phyloP scores from a whole-genome alignment of 495 filamentous ascomycete species.

The Trichoderma gamsii region DNA sequence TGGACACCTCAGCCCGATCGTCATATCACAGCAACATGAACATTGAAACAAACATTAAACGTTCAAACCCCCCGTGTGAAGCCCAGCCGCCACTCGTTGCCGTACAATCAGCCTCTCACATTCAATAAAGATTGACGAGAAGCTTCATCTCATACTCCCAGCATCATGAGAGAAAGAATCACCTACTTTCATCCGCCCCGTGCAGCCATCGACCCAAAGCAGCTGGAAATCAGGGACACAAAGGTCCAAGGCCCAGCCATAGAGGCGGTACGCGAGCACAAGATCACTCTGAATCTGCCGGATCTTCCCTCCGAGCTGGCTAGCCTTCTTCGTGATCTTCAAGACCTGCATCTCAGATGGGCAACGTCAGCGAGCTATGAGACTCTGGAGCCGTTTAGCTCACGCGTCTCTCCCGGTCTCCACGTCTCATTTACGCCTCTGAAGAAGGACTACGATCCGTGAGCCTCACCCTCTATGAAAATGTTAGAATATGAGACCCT shows the following conservation, averaged over 20 bases:
- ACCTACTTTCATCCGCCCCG: constrained; percentile 67
- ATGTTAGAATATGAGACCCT: no score
- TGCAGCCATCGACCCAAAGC: constrained; percentile 54
- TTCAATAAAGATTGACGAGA: no score
- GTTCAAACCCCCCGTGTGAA: background rate
- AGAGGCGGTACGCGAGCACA: constrained; percentile 71
- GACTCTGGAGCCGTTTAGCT: constrained; percentile 60
- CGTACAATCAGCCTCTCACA: no score
- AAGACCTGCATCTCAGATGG: constrained; percentile 77
- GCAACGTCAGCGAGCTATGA: constrained; percentile 51
- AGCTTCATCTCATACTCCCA: background rate
- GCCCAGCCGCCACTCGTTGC: background rate
- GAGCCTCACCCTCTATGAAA: constrained; percentile 16
- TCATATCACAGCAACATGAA: background rate
- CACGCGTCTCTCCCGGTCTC: constrained; percentile 70
- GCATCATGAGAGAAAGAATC: constrained; percentile 74
- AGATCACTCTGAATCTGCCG: constrained; percentile 62
- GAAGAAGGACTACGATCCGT: constrained; percentile 32
- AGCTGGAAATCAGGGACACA: constrained; percentile 45
- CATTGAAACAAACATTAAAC: background rate
- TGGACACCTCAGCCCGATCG: constrained; percentile 9
- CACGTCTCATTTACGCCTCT: constrained; percentile 72
- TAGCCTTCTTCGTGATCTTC: constrained; percentile 55
- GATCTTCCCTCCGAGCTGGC: constrained; percentile 69
- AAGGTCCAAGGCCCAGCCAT: constrained; percentile 50